Percentiles rank a stretch among this genome's conserved stretches.
Conservation (phyloP, 2,329 filamentous ascomycete genomes). For the Neospermospora avenae region DNA sequence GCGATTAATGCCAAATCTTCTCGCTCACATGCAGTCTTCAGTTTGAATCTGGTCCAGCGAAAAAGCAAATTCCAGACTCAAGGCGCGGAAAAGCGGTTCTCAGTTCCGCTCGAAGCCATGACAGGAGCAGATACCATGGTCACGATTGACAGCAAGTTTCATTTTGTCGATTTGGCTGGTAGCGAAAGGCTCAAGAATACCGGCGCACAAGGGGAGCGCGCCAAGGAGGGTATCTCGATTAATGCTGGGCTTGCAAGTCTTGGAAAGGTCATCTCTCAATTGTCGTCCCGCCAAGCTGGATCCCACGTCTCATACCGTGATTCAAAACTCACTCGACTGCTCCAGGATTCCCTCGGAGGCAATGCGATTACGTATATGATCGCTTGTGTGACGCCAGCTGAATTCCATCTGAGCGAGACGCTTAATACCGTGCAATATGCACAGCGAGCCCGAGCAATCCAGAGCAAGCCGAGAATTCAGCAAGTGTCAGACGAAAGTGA, state of each 20-base stretch:
- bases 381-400: conserved; percentile 92
- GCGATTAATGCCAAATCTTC: conserved; percentile 98
- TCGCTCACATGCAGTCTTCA: conserved; percentile 95
- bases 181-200: conserved; percentile 98
- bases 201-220: conserved; percentile 88
- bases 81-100: conserved; percentile 76
- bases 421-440: conserved; percentile 97
- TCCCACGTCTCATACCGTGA: conserved; percentile 97
- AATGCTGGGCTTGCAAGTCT: conserved; percentile 92
- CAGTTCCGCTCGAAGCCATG: conserved; percentile 79
- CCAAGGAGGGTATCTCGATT: conserved; percentile 96
- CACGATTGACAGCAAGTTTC: conserved; percentile 95
- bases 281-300: conserved; percentile 83
- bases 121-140: conserved; percentile 66
- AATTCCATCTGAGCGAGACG: conserved; percentile 96
- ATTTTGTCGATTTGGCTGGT: conserved; percentile 96
- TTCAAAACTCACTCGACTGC: conserved; percentile 89
- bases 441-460: conserved; percentile 90
- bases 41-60: conserved; percentile 85
- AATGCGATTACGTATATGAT: conserved; percentile 99
- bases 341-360: conserved; percentile 94
- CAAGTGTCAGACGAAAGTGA: conserved; percentile 84
- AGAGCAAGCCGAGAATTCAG: conserved; percentile 96
- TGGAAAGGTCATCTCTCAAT: conserved; percentile 96
- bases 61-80: conserved; percentile 57